phyloP scores from a whole-genome alignment of 257 asterid genomes.

The Salvia miltiorrhiza region DNA sequence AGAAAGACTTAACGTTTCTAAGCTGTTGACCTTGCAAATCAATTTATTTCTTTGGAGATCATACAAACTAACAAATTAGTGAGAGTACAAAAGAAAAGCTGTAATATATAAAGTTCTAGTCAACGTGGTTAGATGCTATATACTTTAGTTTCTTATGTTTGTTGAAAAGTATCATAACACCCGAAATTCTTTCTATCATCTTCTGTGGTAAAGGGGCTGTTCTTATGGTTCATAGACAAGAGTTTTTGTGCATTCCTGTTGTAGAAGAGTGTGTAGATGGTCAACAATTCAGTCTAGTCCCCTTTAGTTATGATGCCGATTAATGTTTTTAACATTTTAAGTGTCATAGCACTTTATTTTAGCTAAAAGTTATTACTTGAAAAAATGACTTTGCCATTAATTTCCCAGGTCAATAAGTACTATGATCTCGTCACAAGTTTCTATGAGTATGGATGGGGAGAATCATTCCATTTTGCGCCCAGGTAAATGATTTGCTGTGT shows the following conservation, averaged over 20 bases:
- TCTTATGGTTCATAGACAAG: neutral
- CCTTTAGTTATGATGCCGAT: neutral
- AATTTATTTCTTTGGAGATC: neutral
- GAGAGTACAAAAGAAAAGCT: neutral
- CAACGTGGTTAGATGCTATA: neutral
- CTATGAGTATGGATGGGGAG: slow-evolving; percentile 99
- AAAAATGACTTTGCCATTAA: neutral
- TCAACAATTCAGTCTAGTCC: neutral
- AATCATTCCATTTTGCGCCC: slow-evolving; percentile 97
- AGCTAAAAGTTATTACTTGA: neutral
- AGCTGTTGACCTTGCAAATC: neutral
- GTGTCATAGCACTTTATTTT: neutral
- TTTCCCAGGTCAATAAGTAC: slow-evolving; percentile 86
- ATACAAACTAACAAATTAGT: neutral
- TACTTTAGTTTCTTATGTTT: neutral
- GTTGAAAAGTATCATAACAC: neutral
- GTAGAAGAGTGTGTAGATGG: neutral
- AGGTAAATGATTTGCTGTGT: slow-evolving; percentile 41
- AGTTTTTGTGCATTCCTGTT: neutral
- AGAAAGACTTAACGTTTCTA: neutral
- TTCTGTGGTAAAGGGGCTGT: neutral
- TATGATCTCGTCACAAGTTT: slow-evolving; percentile 98
- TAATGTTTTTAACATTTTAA: neutral
- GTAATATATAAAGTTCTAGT: neutral
- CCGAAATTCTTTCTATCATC: neutral